Evolutionary conservation across 768 basidiomycete species (phyloP), one percentile per base, ranked within the genome.

Genomic region (Tricholoma hemisulphureum): DNA sequence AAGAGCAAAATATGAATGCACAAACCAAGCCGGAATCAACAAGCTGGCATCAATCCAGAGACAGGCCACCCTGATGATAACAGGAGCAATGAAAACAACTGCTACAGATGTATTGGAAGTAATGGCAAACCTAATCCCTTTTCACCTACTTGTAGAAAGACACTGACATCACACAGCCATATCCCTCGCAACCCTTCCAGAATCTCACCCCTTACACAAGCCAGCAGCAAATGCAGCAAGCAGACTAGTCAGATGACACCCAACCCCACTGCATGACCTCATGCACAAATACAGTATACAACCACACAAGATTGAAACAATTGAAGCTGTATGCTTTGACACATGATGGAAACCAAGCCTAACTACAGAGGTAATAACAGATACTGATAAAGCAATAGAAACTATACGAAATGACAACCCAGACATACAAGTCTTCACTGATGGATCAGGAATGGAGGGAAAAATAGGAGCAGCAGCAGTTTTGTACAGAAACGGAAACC

Each of bases 351-450:
- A 14, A n/a, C 26, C 20, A 11, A 55, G 26, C 8, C 31, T 60
- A 16, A 18, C 45, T n/a, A n/a, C n/a, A n/a, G n/a, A n/a, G n/a
- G n/a, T n/a, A n/a, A n/a, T n/a, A n/a, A n/a, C n/a, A n/a, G 20
- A 21, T 70, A 0, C n/a, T n/a, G n/a, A n/a, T n/a, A 66, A 69
- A 0, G 67, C 66, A 8, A 59, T 65, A 6, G 69, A 63, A 9
- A 62, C 23, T 61, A 8, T 57, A 26, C 29, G 16, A 41, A 3
- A n/a, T n/a, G n/a, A n/a, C n/a, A n/a, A n/a, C n/a, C n/a, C n/a
- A n/a, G n/a, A n/a, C n/a, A n/a, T n/a, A 29, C 43, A 2, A 63
- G 57, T 0, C n/a, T n/a, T n/a, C n/a, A n/a, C n/a, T n/a, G n/a
- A n/a, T n/a, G n/a, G n/a, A n/a, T n/a, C n/a, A n/a, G n/a, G n/a